Conservation (phyloP, 202 grass and related monocot genomes). For the Alloteropsis angusta region DNA sequence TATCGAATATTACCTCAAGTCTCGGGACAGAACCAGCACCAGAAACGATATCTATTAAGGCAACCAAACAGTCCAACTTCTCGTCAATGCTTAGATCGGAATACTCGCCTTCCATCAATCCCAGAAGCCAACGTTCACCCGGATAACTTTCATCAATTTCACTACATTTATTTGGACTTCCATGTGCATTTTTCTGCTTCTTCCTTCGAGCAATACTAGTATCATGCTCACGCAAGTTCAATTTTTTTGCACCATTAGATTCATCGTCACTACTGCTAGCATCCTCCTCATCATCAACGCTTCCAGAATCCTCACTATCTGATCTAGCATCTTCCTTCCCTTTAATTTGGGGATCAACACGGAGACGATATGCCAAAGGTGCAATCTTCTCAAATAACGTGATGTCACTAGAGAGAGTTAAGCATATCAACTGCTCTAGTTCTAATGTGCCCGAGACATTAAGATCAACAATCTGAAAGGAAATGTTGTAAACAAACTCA, state of each 20-base stretch:
- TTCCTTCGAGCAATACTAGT: conserved; percentile 37
- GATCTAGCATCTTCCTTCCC: conserved; percentile 57
- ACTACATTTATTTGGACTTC: conserved; percentile 43
- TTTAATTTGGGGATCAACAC: conserved; percentile 88
- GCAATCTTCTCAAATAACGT: conserved; percentile 97
- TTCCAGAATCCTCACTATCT: conserved; percentile 81
- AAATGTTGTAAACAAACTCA: conserved; percentile 1
- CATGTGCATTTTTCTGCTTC: conserved; percentile 26
- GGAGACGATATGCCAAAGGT: conserved; percentile 76
- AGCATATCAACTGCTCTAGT: conserved; percentile 61
- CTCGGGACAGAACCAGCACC: conserved; percentile 66
- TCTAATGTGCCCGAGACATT: conserved; percentile 36
- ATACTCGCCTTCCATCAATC: conserved; percentile 96
- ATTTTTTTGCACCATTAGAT: conserved; percentile 44
- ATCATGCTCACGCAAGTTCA: conserved; percentile 37
- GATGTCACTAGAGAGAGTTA: conserved; percentile 91
- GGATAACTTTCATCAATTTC: conserved; percentile 98
- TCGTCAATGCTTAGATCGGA: conserved; percentile 88
- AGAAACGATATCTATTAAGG: conserved; percentile 78
- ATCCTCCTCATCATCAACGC: conserved; percentile 54
- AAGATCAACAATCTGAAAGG: conserved; percentile 68
- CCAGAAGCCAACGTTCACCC: conserved; percentile 78
- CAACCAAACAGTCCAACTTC: conserved; percentile 83
- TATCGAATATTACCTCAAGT: conserved; percentile 52
- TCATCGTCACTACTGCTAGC: conserved; percentile 54